Base-by-base conservation (phyloP, 2,329 filamentous ascomycete genomes). In the Alternaria infectoria region DNA sequence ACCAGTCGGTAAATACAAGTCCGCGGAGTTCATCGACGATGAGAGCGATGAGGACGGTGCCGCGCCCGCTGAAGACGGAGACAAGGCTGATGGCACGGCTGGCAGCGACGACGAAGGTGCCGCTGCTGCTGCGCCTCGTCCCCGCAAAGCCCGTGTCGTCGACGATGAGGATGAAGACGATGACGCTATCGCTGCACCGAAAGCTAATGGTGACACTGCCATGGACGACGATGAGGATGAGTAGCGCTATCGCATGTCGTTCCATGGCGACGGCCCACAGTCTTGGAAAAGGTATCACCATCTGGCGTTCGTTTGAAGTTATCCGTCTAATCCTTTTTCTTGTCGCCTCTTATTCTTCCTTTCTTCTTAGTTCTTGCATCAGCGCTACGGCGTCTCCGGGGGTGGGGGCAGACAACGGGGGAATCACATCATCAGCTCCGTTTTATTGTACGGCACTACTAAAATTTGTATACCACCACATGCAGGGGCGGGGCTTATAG, bases 1-100 rank as follows among this genome's bases (percentile, higher is more conserved):
- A 58, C 71, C 73, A 1, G 51, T 76, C 71, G 81, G 79, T 78
- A 96, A 97, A 81, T 97, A 88, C 85, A 97, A 97, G 86, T 94
- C 91, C 54, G 89, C 87, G 2, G 93, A 97, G 80, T 88, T 93
- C 66, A 89, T 97, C 26, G 90, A 93, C 47, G 91, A 95, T 66
- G 90, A 92, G n/a, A 73, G 69, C 56, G 75, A 79, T 21, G 72
- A 66, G n/a, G 73, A 76, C n/a, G 69, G 67, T 1, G 73, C 69
- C 25, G 54, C 61, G 8, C 62, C 69, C n/a, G 69, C 66, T 5
- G 67, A 64, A n/a, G 68, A 65, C 15, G 62, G 58, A n/a, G 69
- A 65, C 6, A 65, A 69, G 49, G 64, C 45, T 0, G 61, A 59
- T n/a, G 65, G 36, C 2, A 1, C 61, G 50, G 44, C 40, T 50